Evolutionary conservation across 2,329 filamentous ascomycete species (phyloP), one percentile per base, ranked within the genome.

Genomic region (Aspergillus unguis): DNA sequence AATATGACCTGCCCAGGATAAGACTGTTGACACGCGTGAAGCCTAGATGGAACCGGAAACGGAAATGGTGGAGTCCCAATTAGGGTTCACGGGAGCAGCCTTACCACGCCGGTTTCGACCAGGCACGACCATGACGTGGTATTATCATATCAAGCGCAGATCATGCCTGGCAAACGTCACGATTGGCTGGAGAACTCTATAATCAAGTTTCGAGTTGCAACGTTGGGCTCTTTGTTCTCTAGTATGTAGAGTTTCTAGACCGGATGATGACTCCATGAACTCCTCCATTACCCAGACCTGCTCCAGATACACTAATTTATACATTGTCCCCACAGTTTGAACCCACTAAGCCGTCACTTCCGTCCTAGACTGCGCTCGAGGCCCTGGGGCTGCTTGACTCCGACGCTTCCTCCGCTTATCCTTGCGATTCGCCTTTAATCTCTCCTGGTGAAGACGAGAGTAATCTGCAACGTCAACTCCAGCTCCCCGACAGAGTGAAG

Each of bases 391-490:
- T 56, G 55, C n/a, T 54, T 62, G 38, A 60, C 17, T 17, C 17
- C 17, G 17, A 17, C 17, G 17, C 17, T 17, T 65, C 44, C 61
- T 62, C 28, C 58, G 63, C 11, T 60, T 55, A 26, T 63, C 49
- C 23, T 58, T 60, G 29, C 60, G 58, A 17, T 59, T 58, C 2
- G 58, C 60, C 25, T 63, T 63, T 11, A 65, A 44, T 25, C 57
- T 59, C 44, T 62, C 55, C 23, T 57, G 56, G 33, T 60, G 62
- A 29, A 65, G 53, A 35, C 48, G 48, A 26, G 60, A 54, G 48
- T 67, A 70, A 38, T 69, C 65, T 10, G 62, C 49, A 5, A 72
- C 55, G 35, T 73, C 64, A 7, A 74, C 58, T 5, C 71, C 72
- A 6, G 66, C 66, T 35, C 65, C 63, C 10, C 62, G 55, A 52